Base-by-base conservation (phyloP, 139 green algal species). In the Coccomyxa sp. region DNA sequence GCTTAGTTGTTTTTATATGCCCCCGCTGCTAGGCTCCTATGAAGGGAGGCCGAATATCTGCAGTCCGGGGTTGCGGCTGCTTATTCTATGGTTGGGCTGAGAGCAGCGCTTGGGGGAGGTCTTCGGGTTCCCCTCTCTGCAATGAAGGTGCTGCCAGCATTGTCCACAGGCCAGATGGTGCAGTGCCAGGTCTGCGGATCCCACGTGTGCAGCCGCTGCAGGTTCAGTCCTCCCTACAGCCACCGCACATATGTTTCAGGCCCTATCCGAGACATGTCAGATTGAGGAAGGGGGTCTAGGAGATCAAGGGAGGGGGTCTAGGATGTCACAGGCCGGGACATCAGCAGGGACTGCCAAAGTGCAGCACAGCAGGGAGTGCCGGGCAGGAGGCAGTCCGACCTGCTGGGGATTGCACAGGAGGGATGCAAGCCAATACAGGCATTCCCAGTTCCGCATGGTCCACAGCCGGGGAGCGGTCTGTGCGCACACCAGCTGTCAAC, bases 91-190 rank as follows among this genome's bases (percentile, higher is more conserved):
- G 50, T 64, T 64, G 50, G 50, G 50, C 18, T 64, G 50, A 71
- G 64, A 2, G 64, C 64, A 7, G n/a, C 64, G 14, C 35, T 6
- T 10, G 64, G 24, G 27, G 78, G 71, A 16, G 85, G 85, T 27
- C 73, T 76, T 14, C 54, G 68, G 6, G 82, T 22, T 8, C 70
- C 55, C 39, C 86, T 82, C 58, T 87, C 79, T 7, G 89, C 90
- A 8, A 94, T 55, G 41, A 95, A 94, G 0, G 87, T 92, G 54
- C 78, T 58, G 38, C 82, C 74, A 1, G 78, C 70, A 73, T 90
- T 90, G 83, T 92, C 90, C 12, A 93, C 85, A 68, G 80, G 91
- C 92, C 93, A 97, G 12, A 95, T 39, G 50, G 79, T 85, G 41
- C 81, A 85, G 72, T 90, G 85, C 93, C 93, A 97, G 55, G 78